Conservation (phyloP, 805 yeast species). For the Metschnikowia peoriensis region DNA sequence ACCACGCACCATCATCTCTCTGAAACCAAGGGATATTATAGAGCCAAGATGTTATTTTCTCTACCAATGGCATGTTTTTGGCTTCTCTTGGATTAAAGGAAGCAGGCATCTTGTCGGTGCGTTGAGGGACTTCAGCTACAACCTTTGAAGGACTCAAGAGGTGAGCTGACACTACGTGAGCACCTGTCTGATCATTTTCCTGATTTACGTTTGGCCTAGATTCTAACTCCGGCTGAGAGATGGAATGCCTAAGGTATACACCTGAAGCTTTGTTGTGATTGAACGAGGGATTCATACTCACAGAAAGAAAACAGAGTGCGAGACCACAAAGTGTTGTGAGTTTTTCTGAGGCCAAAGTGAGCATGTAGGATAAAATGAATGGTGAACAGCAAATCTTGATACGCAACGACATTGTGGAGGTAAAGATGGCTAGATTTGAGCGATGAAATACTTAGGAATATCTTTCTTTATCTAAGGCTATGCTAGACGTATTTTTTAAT, state of each 20-base stretch:
- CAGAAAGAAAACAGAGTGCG: conserved; percentile 6
- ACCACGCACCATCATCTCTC: conserved; percentile 21
- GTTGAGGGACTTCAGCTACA: conserved; percentile 4
- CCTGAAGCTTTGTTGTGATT: conserved; percentile 9
- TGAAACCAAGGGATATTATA: conserved; percentile 50
- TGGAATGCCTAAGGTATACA: conserved; percentile 8
- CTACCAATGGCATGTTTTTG: conserved; percentile 61
- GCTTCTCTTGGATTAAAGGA: conserved; percentile 62
- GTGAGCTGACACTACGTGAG: conserved; percentile 9
- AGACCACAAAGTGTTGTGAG: conserved; percentile 7
- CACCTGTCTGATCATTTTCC: conserved; percentile 8
- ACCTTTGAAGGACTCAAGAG: conserved; percentile 7
- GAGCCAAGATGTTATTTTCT: conserved; percentile 68
- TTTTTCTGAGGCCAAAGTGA: conserved; percentile 3
- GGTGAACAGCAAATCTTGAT: neutral
- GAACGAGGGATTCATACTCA: conserved; percentile 9
- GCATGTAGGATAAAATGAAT: neutral
- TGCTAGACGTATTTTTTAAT: too few species aligned
- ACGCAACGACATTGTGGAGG: neutral
- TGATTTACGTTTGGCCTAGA: conserved; percentile 11
- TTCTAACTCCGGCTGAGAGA: conserved; percentile 10
- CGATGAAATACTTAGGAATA: neutral
- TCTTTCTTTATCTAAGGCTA: neutral
- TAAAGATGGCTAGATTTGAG: neutral
- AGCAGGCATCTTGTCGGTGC: conserved; percentile 35